Evolutionary conservation across 768 basidiomycete species (phyloP), one percentile per base, ranked within the genome.

Genomic region (Coprinellus micaceus): DNA sequence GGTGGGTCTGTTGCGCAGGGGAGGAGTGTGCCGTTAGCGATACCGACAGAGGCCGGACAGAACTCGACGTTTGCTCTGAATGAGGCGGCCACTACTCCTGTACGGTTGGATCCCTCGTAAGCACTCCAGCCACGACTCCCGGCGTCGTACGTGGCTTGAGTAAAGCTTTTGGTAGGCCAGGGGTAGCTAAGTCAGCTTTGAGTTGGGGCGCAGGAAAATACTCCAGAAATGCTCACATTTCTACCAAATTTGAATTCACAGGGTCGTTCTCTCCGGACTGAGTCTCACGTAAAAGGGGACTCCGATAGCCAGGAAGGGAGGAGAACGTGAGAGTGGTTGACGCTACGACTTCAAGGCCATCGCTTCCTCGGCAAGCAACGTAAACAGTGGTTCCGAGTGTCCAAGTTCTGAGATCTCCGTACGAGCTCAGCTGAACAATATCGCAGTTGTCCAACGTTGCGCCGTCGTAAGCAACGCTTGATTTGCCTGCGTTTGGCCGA

Each of bases 31-130:
- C 7, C 24, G 2, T 24, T 41, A 0, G 57, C 58, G 2, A 60
- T 44, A 1, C 10, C 94, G 17, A 96, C 96, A 22, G 61, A 50
- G 1, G 58, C 54, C 30, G 64, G 64, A 29, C 64, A 66, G 28
- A 39, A 60, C 0, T 52, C 52, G 49, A 66, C 61, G 39, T 61
- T 63, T 29, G 52, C 59, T 17, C 52, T 50, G 29, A 63, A 11
- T 25, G 64, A 66, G n/a, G 55, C 22, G 33, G 56, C 39, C n/a
- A 28, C 37, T 53, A 33, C 19, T 43, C 50, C 28, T 57, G 63
- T 28, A 36, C 54, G 6, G 59, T 54, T 29, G n/a, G 41, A 33
- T 57, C 58, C 1, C 44, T 22, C 25, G 21, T 19, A 21, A 40
- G 44, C 2, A 25, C 17, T 2, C 57, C 46, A 26, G 25, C 45